A percentile compares a stretch with the other conserved stretches of the same genome.
Conservation (phyloP, 2,329 filamentous ascomycete genomes). For the Ophiostoma montium region DNA sequence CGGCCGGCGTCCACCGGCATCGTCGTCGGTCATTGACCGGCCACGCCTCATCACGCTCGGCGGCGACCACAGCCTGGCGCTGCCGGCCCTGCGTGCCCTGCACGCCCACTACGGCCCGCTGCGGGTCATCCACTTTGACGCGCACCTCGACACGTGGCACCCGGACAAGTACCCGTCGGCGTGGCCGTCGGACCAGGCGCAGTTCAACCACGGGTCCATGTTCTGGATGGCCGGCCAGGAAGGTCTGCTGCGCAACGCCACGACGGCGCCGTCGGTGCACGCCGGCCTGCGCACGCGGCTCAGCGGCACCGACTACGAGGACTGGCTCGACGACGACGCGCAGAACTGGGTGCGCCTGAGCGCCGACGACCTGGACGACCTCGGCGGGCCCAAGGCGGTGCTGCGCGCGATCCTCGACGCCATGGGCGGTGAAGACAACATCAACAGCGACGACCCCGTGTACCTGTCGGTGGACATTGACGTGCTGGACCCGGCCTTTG, state of each 20-base stretch:
- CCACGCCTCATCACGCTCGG: constrained; percentile 55
- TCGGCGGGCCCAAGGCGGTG: constrained; percentile 56
- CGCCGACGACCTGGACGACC: constrained; percentile 77
- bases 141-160: constrained; percentile 75
- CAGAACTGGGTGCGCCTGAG: constrained; percentile 71
- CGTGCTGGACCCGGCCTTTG: constrained; percentile 24
- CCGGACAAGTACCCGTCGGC: constrained; percentile 64
- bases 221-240: constrained; percentile 80
- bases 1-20: constrained; percentile 25
- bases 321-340: constrained; percentile 56
- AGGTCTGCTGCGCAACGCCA: constrained; percentile 60
- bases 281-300: constrained; percentile 71
- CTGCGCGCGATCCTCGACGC: constrained; percentile 44
- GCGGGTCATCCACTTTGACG: constrained; percentile 63
- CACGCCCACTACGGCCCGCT: constrained; percentile 49
- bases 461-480: constrained; percentile 23
- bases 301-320: constrained; percentile 46
- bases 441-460: constrained; percentile 61
- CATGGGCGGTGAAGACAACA: too few relatives aligned
- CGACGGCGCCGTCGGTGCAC: constrained; percentile 57
- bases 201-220: constrained; percentile 83
- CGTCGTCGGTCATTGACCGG: constrained; percentile 18
- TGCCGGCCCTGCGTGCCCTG: constrained; percentile 55
- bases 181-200: constrained; percentile 55
- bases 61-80: constrained; percentile 57